Evolutionary conservation across 495 filamentous ascomycete species (phyloP), one percentile per base, ranked within the genome.

Genomic region (Penicillium flavigenum): DNA sequence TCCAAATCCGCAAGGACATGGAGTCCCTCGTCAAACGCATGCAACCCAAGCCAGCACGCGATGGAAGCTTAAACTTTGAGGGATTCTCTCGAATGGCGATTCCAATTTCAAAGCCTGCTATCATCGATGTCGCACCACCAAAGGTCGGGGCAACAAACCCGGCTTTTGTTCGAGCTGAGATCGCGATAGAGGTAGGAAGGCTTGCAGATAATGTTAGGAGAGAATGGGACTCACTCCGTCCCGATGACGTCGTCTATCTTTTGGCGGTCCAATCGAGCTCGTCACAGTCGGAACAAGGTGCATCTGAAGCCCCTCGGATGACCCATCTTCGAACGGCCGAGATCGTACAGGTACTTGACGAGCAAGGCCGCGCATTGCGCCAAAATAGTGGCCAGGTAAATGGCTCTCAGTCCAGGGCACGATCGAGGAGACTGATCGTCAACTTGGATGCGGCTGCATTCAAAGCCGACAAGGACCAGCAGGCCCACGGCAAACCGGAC

Each of bases 11-110:
- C 29, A 92, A 90, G 63, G 88, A 97, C 60, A 86, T 99, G 60
- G 90, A 96, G 66, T 84, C 88, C 34, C 79, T 85, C 31, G 70
- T 97, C 49, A 88, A 90, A 66, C 84, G 90, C 45, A 72, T 99
- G 58, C 85, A 86, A 63, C 92, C 94, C 2, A 84, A 87, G 55
- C 67, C 76, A 10, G 80, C 73, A 31, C 81, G 82, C 16, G 75
- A 83, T 54, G 86, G 85, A 56, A 81, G 83, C 51, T 83, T 89
- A 3, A 79, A 70, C 2, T 98, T 96, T 61, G 79, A 88, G 12
- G 94, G 94, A 2, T 94, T 90, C 63, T 96, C 93, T 2, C 89
- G 82, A 61, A 96, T 98, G 91, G 90, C 92, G 2, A 79, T 98
- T 34, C 86, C 89, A 1, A 95, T 97, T 57, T 78, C 83, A 4